A percentile compares a stretch with the other conserved stretches of the same genome.
Evolutionary conservation across 2,329 filamentous ascomycete genomes (phyloP).

Genomic region (Exophiala lecanii-corni): DNA sequence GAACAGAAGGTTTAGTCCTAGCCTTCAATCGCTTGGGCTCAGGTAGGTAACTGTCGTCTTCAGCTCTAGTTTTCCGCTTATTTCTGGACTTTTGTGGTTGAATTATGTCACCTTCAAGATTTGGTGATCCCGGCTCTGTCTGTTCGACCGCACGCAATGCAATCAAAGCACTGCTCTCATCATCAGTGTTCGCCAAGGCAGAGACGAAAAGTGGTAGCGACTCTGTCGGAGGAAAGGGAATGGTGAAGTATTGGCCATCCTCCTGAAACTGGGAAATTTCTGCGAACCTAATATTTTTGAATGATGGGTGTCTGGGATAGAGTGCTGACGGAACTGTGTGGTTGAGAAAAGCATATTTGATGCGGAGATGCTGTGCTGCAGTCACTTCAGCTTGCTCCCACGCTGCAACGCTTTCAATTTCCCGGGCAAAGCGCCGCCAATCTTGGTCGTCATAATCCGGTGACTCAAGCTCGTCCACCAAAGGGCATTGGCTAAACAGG

Average conservation of each 20-base stretch:
- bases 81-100: neutral
- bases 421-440: constrained; percentile 18
- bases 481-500: constrained; percentile 10
- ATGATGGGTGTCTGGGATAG: constrained; percentile 1
- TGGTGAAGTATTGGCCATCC: constrained; percentile 10
- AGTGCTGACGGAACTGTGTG: constrained; percentile 17
- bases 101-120: neutral
- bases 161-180: constrained; percentile 2
- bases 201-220: constrained; percentile 19
- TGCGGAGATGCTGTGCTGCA: constrained; percentile 2
- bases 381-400: constrained; percentile 33
- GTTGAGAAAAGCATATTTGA: constrained; percentile 22
- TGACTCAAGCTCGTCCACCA: constrained; percentile 5
- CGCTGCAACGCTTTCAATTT: constrained; percentile 50
- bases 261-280: constrained; percentile 14
- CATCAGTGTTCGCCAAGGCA: constrained; percentile 6
- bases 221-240: constrained; percentile 7
- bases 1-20: neutral
- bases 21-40: constrained; percentile 12
- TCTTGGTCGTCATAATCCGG: constrained; percentile 10
- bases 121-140: neutral
- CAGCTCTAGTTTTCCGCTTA: constrained; percentile 14
- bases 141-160: neutral
- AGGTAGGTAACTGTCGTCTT: constrained; percentile 10
- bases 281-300: constrained; percentile 3